Conservation (phyloP, 2,329 filamentous ascomycete species). For the Grosmannia huntii region DNA sequence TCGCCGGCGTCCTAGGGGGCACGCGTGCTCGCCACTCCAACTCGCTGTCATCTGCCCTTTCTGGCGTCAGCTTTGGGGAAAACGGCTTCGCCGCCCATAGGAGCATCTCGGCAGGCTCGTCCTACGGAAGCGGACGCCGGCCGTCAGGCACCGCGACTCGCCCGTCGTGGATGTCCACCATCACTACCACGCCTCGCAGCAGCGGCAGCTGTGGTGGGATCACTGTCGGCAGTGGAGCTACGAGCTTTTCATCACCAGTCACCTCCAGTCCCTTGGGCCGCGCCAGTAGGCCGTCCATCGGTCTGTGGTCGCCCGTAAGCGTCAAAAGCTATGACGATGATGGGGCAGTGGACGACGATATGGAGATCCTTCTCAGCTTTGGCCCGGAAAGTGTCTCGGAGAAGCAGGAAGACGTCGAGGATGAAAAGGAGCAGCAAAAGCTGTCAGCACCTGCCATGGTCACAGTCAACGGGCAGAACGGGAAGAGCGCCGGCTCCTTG, state of each 20-base stretch:
- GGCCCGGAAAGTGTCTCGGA: slow-evolving; percentile 4
- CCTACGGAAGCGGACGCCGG: slow-evolving; percentile 4
- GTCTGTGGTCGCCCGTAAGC: slow-evolving; percentile 32
- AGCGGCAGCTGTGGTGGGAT: slow-evolving; percentile 19
- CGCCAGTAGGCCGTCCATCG: slow-evolving; percentile 29
- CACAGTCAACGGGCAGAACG: neutral
- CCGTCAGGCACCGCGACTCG: slow-evolving; percentile 7
- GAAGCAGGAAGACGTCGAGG: slow-evolving; percentile 18
- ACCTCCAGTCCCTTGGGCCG: slow-evolving; percentile 12
- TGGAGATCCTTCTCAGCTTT: slow-evolving; percentile 12
- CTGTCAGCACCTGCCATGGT: neutral
- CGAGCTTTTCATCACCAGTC: slow-evolving; percentile 15
- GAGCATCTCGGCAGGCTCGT: slow-evolving; percentile 15
- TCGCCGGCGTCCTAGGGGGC: slow-evolving; percentile 17
- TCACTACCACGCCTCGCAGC: neutral
- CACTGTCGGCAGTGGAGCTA: slow-evolving; percentile 26
- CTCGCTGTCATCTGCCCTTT: slow-evolving; percentile 23
- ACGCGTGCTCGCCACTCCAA: slow-evolving; percentile 30
- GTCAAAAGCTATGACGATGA: slow-evolving; percentile 25
- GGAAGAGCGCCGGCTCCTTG: neutral
- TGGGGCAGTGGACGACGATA: slow-evolving; percentile 22
- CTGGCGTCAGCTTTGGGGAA: slow-evolving; percentile 13
- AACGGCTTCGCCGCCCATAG: slow-evolving; percentile 11
- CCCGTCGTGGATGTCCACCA: neutral
- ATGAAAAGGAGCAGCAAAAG: neutral